Evolutionary conservation across 176 grass and related monocot species (phyloP).

Genomic region (Oryza glumipatula): DNA sequence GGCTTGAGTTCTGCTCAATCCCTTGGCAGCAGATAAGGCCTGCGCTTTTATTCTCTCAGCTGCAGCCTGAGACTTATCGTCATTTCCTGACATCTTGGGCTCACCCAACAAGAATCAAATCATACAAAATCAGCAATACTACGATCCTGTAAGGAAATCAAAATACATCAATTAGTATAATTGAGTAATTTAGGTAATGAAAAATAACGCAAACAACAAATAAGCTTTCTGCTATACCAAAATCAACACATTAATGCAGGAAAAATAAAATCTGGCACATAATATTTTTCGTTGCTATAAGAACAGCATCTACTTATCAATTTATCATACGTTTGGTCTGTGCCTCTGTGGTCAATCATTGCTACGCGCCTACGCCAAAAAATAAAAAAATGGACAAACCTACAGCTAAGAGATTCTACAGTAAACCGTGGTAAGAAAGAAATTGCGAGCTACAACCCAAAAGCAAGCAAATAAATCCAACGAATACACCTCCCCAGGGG

Average conservation of each 20-base stretch:
- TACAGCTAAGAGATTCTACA: not conserved
- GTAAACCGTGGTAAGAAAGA: too few relatives aligned
- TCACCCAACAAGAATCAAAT: not conserved
- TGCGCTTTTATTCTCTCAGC: conserved; percentile 74
- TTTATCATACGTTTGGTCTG: too few relatives aligned
- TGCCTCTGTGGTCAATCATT: not conserved
- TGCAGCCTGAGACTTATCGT: conserved; percentile 59
- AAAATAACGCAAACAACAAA: not conserved
- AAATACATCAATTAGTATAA: not conserved
- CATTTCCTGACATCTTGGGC: conserved; percentile 64
- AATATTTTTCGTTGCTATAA: not conserved
- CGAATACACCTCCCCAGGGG: not conserved
- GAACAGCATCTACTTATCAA: not conserved
- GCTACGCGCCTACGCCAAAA: not conserved
- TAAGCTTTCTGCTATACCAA: not conserved
- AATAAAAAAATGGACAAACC: not conserved
- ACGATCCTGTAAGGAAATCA: conserved; percentile 20
- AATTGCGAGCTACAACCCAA: not conserved
- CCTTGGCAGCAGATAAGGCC: conserved; percentile 64
- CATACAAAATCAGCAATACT: not conserved
- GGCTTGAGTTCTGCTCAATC: conserved; percentile 84
- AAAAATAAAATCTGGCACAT: not conserved
- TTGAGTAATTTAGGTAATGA: not conserved
- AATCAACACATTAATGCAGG: not conserved
- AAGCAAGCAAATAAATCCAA: not conserved